Evolutionary conservation across 1,284 basidiomycete species (phyloP).

Genomic region (Gomphus bonarii): DNA sequence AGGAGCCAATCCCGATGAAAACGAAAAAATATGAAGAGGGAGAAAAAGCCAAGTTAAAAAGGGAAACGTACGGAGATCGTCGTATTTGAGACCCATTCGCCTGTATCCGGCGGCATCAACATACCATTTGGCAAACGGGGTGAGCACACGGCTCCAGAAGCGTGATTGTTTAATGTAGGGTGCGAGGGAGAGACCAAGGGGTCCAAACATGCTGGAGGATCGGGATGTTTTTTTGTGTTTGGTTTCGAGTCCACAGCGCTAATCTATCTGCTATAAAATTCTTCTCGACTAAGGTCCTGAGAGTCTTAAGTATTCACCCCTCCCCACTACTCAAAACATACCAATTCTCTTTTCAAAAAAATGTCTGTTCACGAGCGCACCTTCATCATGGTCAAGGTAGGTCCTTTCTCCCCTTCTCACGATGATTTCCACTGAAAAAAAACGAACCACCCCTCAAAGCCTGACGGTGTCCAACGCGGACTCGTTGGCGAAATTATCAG

Average conservation of each 20-base stretch:
- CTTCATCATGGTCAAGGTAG: constrained; percentile 86
- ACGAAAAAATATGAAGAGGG: no score
- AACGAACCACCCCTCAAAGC: constrained; percentile 30
- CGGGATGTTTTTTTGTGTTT: not conserved
- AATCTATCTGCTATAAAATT: constrained; percentile 11
- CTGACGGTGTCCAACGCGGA: constrained; percentile 93
- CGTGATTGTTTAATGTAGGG: constrained; percentile 65
- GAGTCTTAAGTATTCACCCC: constrained; percentile 20
- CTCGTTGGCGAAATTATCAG: constrained; percentile 90
- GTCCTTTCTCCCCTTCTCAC: constrained; percentile 1
- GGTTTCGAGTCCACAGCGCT: not conserved
- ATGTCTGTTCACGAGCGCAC: constrained; percentile 69
- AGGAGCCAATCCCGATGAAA: no score
- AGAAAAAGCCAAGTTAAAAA: no score
- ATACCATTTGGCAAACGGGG: constrained; percentile 82
- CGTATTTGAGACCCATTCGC: constrained; percentile 85
- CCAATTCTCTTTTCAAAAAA: constrained; percentile 14
- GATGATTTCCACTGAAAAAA: constrained; percentile 3
- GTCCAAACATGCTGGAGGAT: constrained; percentile 31
- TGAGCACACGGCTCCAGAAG: constrained; percentile 55
- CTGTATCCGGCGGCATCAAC: constrained; percentile 79
- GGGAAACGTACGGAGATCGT: constrained; percentile 78
- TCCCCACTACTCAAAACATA: constrained; percentile 15
- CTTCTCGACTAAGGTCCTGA: constrained; percentile 23
- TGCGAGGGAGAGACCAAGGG: constrained; percentile 72